Conservation (phyloP, 176 grass and related monocot species). For the Urochloa ruziziensis region DNA sequence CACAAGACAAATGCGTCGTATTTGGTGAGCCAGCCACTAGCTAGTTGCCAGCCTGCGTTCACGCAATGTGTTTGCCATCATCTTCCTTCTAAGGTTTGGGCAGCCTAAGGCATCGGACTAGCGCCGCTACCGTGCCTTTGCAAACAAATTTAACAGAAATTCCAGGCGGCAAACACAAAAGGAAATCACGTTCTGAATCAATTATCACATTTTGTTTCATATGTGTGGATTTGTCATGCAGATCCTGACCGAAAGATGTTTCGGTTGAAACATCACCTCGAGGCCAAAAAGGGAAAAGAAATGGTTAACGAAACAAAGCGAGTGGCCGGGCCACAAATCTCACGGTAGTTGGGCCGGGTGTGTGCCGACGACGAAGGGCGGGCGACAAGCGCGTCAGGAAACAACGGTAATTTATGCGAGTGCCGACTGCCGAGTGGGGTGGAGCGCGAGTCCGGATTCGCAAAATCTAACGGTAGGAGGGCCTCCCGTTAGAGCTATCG, state of each 20-base stretch:
- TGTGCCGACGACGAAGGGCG: background rate
- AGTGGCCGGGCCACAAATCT: background rate
- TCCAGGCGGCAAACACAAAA: background rate
- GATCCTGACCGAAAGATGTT: background rate
- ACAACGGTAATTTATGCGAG: background rate
- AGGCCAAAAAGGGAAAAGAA: background rate
- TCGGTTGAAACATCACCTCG: background rate
- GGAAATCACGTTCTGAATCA: no score
- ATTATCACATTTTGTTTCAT: background rate
- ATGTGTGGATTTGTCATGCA: background rate
- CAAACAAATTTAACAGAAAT: background rate
- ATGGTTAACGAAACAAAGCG: background rate
- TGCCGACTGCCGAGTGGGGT: no score
- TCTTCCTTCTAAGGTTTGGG: background rate
- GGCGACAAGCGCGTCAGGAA: background rate
- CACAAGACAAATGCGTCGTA: background rate
- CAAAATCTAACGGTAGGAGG: no score
- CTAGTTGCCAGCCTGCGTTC: background rate
- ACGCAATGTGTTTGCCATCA: background rate
- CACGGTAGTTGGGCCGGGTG: background rate
- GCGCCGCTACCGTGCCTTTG: background rate
- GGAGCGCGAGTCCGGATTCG: background rate
- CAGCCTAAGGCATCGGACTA: background rate
- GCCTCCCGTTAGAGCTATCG: no score
- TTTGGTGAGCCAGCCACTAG: background rate